Conservation (phyloP, 495 filamentous ascomycete genomes). For the Parathielavia hyrcaniae region DNA sequence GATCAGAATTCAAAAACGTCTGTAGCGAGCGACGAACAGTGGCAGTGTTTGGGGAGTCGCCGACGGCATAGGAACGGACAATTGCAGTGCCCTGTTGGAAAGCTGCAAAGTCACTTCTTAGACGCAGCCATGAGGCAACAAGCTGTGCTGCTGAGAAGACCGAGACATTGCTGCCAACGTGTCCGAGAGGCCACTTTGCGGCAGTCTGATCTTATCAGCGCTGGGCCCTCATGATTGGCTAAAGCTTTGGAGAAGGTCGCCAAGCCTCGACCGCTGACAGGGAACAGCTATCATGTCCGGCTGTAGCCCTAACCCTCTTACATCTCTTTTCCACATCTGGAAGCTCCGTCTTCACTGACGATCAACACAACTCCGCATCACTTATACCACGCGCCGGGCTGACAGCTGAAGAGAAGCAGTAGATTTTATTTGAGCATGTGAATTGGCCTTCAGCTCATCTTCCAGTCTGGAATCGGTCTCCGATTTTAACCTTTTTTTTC, state of each 20-base stretch:
- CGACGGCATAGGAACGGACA: neutral
- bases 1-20: neutral
- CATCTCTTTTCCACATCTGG: neutral
- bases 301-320: constrained; percentile 4
- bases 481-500: no score
- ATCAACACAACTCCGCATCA: neutral
- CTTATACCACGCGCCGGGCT: neutral
- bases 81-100: neutral
- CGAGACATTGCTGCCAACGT: constrained; percentile 28
- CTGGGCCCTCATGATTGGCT: constrained; percentile 1
- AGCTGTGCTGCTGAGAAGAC: neutral
- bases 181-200: constrained; percentile 20
- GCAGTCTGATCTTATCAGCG: neutral
- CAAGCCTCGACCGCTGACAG: constrained; percentile 10
- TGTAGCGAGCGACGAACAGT: constrained; percentile 13
- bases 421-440: neutral
- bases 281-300: neutral
- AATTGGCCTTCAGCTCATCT: neutral
- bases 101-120: constrained; percentile 19
- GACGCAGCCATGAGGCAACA: neutral
- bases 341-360: no score
- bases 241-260: constrained; percentile 4
- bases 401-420: neutral
- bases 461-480: no score
- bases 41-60: neutral